Base-by-base conservation (phyloP, 192 early-diverging fungal genomes). In the Endogone sp. region DNA sequence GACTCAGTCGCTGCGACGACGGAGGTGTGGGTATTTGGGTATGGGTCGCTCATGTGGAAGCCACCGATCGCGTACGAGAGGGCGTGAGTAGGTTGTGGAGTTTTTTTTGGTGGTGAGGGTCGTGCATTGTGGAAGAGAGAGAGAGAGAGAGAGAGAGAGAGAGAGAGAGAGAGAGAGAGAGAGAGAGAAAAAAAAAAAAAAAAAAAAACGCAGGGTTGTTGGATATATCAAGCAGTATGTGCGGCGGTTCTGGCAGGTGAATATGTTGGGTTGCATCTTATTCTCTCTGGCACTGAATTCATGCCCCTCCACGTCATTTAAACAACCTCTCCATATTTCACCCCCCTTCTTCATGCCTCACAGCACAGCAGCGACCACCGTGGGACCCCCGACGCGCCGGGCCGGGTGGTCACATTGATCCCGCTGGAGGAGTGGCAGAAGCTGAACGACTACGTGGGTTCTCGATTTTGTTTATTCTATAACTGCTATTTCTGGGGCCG, bases 351-450 rank as follows among this genome's bases (percentile, higher is more conserved):
- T 16, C 70, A 2, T 21, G n/a, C 71, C 60, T 61, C 71, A 24
- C 75, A 91, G 81, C 85, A 88, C 25, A 89, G 85, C 55, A 87
- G 85, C 29, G 95, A 97, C 75, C 95, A 97, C 77, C 85, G 95
- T 6, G 95, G 95, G 3, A 94, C 93, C 2, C 82, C 84, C 4
- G 81, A 85, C 29, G 66, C 79, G 4, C 94, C 93, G 0, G 95
- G 95, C 26, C 82, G 94, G 26, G 94, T 97, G 0, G 93, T 94
- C 3, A 97, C 95, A 1, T 74, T 97, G 27, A 82, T 97, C 11
- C 87, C 89, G 0, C 74, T 74, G 44, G 77, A 84, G n/a, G 88
- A 94, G 70, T 94, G 89, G 81, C 80, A 81, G 65, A 70, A 55
- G 0, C 75, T 81, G 23, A 67, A 83, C 13, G 84, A 84, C 65